Base-by-base conservation (phyloP, 805 yeast genomes). In the Cyberlindnera euphorbiiphila region DNA sequence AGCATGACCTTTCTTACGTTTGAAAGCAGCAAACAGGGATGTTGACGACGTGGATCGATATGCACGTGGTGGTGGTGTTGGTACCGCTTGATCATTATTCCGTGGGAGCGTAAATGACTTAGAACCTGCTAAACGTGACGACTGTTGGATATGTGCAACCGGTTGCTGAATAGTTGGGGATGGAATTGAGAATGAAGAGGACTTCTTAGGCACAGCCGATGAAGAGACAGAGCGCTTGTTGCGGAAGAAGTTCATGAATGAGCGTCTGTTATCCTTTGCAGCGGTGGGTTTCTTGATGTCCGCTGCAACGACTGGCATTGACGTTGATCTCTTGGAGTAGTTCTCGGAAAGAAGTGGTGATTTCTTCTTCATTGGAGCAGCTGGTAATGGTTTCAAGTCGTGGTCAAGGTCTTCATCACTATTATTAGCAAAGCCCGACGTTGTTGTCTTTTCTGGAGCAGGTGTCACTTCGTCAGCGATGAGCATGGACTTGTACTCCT, bases 1-100 rank as follows among this genome's bases (percentile, higher is more conserved):
- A n/a, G n/a, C n/a, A n/a, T n/a, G n/a, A n/a, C n/a, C n/a, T 25
- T 42, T 45, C 33, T 39, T 37, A 14, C 49, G 47, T 31, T 43
- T 55, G 34, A 56, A 56, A 2, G 58, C 57, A 14, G 42, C 38
- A 41, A 56, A 54, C 27, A 55, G 34, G 1, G 57, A 52, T 2
- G 33, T 49, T 7, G 57, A 47, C 0, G 58, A 53, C 2, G 54
- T 37, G 13, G 59, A 54, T 17, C 57, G 45, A 20, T 45, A 46
- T 10, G 35, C 27, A 15, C 38, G 39, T 29, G 29, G 45, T 11
- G 49, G 45, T 23, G n/a, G 21, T 31, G 20, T 11, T 19, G 34
- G 17, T 33, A 25, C 14, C 19, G 25, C 16, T 22, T 15, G 8
- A 25, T 12, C 13, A 25, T 39, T 11, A 19, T 35, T 11, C 31